Percentiles rank a stretch among this genome's conserved stretches.
Conservation (phyloP, 805 yeast genomes). For the Metschnikowia gelsemii region DNA sequence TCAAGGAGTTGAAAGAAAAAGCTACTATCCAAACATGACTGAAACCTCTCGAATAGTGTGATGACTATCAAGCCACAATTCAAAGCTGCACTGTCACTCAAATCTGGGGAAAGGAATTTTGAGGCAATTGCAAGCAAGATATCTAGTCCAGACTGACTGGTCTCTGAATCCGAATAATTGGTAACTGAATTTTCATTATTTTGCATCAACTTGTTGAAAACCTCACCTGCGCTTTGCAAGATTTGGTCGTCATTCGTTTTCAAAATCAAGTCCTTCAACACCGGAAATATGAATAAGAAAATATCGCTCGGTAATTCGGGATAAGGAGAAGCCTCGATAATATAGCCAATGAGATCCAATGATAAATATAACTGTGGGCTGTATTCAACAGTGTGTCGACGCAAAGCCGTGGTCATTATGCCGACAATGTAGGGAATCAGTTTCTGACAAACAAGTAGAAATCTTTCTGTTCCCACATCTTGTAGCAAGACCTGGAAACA, state of each 20-base stretch:
- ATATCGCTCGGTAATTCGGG: constrained; percentile 37
- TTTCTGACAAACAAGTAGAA: constrained; percentile 46
- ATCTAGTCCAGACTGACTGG: constrained; percentile 48
- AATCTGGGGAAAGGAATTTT: constrained; percentile 65
- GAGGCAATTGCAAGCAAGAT: constrained; percentile 63
- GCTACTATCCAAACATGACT: constrained; percentile 34
- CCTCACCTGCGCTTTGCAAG: constrained; percentile 74
- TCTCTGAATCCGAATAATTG: constrained; percentile 31
- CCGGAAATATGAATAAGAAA: constrained; percentile 45
- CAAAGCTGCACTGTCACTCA: constrained; percentile 79
- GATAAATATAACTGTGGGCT: constrained; percentile 59
- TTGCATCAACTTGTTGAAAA: constrained; percentile 59
- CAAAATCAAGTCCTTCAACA: constrained; percentile 40
- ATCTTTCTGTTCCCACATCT: constrained; percentile 45
- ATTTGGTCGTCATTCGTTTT: constrained; percentile 70
- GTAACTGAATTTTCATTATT: constrained; percentile 37
- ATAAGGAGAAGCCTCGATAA: constrained; percentile 46
- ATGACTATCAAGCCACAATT: constrained; percentile 69
- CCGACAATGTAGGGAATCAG: constrained; percentile 52
- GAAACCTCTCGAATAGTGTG: constrained; percentile 55
- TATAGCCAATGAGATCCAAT: constrained; percentile 54
- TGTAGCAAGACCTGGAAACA: constrained; percentile 61
- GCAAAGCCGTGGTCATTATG: constrained; percentile 31
- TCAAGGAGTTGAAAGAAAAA: constrained; percentile 59
- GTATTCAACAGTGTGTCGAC: constrained; percentile 41